Conservation (phyloP, 164 flowering plant genomes). For the Aristolochia fimbriata region DNA sequence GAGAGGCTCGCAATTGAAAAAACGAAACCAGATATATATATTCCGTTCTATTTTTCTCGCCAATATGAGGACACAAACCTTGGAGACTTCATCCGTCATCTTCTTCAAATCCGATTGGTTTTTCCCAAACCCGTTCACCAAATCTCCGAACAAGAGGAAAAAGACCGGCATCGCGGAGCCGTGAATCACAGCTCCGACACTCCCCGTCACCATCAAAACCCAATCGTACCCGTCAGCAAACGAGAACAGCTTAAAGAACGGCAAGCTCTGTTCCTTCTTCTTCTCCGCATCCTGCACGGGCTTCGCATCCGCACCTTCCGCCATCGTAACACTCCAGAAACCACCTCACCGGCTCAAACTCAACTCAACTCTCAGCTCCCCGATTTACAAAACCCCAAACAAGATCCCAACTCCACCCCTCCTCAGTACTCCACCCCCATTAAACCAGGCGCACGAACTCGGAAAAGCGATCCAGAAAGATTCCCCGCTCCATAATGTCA, state of each 20-base stretch:
- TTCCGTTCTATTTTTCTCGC: neutral
- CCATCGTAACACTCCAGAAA: conserved; percentile 25
- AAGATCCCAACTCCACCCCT: neutral
- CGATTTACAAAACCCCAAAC: neutral
- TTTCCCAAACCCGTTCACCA: conserved; percentile 94
- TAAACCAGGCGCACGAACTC: neutral
- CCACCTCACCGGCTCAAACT: neutral
- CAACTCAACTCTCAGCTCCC: neutral
- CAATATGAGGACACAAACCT: conserved; percentile 28
- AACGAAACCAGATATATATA: neutral
- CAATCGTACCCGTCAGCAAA: conserved; percentile 83
- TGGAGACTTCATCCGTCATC: conserved; percentile 77
- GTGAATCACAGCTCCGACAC: conserved; percentile 79
- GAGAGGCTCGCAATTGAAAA: neutral
- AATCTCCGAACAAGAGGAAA: conserved; percentile 81
- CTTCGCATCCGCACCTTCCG: conserved; percentile 44
- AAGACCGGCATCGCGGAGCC: conserved; percentile 98
- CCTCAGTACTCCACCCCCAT: conserved; percentile 9
- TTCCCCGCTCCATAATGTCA: no score
- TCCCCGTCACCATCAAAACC: conserved; percentile 63
- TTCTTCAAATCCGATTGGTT: conserved; percentile 67
- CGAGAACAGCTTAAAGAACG: conserved; percentile 74
- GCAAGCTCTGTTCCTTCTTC: conserved; percentile 76
- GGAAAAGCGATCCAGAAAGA: no score
- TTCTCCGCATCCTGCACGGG: conserved; percentile 64